These are phyloP conservation scores for Kodamaea nitidulidarum DNA, from an alignment of 805 yeast species.

Conservation along the genomic window DNA sequence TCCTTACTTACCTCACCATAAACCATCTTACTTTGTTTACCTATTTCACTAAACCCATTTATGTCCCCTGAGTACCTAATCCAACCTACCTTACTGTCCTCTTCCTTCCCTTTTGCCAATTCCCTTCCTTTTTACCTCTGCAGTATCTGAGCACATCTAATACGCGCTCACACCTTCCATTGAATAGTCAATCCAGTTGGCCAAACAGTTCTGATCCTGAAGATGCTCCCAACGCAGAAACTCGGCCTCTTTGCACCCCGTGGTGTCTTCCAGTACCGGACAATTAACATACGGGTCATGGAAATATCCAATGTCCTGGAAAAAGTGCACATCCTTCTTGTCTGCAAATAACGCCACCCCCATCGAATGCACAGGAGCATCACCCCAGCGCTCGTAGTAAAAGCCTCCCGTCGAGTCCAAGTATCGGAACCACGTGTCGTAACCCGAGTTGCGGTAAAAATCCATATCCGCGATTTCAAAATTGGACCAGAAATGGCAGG, in stretches of 20 bases:
- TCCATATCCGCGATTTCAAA: conserved; percentile 85
- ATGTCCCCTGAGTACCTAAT: conserved; percentile 1
- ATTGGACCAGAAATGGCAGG: conserved; percentile 89
- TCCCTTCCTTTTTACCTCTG: background rate
- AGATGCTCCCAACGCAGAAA: conserved; percentile 52
- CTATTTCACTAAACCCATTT: no score
- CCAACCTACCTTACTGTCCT: no score
- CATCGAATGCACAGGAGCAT: conserved; percentile 83
- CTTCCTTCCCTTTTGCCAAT: background rate
- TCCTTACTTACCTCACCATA: no score
- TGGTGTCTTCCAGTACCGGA: conserved; percentile 48
- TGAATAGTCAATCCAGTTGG: conserved; percentile 57
- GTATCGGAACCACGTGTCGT: conserved; percentile 56
- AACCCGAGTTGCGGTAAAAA: conserved; percentile 67
- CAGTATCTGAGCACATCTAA: no score
- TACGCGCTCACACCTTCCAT: conserved; percentile 18
- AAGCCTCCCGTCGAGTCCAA: conserved; percentile 74
- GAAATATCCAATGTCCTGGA: conserved; percentile 74
- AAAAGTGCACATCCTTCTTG: conserved; percentile 72
- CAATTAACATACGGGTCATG: conserved; percentile 77
- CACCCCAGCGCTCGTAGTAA: conserved; percentile 92
- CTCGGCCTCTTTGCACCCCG: conserved; percentile 50
- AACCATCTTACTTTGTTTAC: no score
- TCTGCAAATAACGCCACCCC: conserved; percentile 73
- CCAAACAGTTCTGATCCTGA: conserved; percentile 69